These are phyloP conservation scores for Closterium sp. DNA, from an alignment of 139 green algal species.

Conservation along the genomic window DNA sequence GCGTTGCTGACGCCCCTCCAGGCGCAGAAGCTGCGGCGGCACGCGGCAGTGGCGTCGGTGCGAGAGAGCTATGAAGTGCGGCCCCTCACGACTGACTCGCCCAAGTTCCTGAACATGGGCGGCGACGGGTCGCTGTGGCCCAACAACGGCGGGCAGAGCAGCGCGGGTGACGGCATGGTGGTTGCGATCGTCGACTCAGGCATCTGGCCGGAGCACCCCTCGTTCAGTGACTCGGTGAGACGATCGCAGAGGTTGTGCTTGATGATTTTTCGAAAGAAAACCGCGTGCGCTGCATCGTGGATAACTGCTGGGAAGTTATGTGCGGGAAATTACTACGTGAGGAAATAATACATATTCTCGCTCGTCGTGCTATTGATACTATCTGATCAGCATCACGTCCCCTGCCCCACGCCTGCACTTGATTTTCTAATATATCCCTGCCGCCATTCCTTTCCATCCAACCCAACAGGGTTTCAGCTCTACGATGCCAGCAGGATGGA, in stretches of 20 bases:
- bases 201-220: background rate
- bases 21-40: background rate
- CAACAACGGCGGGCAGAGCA: background rate
- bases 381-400: too few species aligned
- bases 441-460: background rate
- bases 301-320: too few species aligned
- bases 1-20: conserved; percentile 16
- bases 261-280: too few species aligned
- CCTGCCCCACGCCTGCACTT: too few species aligned
- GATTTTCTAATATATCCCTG: too few species aligned
- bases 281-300: too few species aligned
- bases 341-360: too few species aligned
- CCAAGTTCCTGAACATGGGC: background rate
- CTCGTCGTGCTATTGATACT: too few species aligned
- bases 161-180: background rate
- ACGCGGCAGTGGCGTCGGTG: background rate
- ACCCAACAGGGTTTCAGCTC: background rate
- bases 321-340: too few species aligned
- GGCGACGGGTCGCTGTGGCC: background rate
- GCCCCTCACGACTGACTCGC: background rate
- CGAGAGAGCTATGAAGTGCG: background rate
- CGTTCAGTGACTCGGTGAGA: background rate
- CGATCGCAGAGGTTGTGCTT: too few species aligned
- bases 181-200: conserved; percentile 22
- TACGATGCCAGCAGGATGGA: background rate